These are phyloP conservation scores for Melampsora larici-populina DNA, from an alignment of 1,284 basidiomycete genomes.

Conservation along the genomic window DNA sequence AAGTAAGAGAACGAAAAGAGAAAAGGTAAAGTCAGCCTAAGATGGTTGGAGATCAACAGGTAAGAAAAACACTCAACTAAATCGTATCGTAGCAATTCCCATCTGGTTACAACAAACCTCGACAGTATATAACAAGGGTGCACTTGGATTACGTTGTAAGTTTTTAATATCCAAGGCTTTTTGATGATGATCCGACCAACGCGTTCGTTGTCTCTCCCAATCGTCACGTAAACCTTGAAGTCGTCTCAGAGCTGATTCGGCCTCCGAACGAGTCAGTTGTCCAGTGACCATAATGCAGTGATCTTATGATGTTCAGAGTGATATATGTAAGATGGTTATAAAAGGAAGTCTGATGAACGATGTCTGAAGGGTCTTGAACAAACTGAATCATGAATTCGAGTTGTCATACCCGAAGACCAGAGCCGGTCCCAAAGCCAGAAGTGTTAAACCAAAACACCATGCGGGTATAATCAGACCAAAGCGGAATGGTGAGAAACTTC, in stretches of 20 bases:
- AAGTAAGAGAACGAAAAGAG: not conserved
- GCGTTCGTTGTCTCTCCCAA: constrained; percentile 35
- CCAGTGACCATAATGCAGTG: constrained; percentile 32
- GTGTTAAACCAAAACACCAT: too few relatives aligned
- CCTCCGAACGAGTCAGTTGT: constrained; percentile 36
- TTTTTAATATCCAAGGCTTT: constrained; percentile 36
- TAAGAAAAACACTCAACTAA: constrained; percentile 29
- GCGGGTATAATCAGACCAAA: too few relatives aligned
- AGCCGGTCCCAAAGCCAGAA: too few relatives aligned
- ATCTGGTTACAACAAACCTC: constrained; percentile 42
- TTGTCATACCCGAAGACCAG: too few relatives aligned
- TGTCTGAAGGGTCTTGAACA: too few relatives aligned
- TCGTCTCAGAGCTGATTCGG: constrained; percentile 38
- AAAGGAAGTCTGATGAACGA: too few relatives aligned
- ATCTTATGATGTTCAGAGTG: too few relatives aligned
- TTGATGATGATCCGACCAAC: constrained; percentile 43
- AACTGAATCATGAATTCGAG: too few relatives aligned
- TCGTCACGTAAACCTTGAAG: constrained; percentile 39
- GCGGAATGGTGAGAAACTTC: too few relatives aligned
- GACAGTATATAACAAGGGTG: constrained; percentile 38
- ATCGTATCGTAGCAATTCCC: constrained; percentile 40
- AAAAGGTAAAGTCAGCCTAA: not conserved
- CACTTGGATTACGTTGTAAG: constrained; percentile 39
- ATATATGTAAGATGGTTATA: too few relatives aligned
- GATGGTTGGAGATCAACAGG: not conserved